These are phyloP conservation scores for Acanthamoeba triangularis DNA, from an alignment of 208 protist genomes.

Conservation along the genomic window DNA sequence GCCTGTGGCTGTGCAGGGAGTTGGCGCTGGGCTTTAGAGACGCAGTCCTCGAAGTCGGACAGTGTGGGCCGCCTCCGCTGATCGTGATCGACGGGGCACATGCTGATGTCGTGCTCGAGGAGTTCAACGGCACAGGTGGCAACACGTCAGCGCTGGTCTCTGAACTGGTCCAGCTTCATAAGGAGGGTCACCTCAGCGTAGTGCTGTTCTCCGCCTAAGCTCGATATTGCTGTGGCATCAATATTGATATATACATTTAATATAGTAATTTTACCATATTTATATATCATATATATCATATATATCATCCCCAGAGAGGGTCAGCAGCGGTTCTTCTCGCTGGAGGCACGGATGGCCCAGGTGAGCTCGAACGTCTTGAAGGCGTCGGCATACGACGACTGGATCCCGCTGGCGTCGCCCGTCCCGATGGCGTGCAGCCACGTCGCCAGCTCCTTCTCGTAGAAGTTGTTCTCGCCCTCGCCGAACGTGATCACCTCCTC, in stretches of 20 bases:
- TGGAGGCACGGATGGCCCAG: slow-evolving; percentile 38
- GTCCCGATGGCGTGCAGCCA: slow-evolving; percentile 58
- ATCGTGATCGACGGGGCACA: not conserved
- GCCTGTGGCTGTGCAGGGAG: not conserved
- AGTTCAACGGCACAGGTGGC: not conserved
- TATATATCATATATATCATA: too few species aligned
- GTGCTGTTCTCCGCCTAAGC: not conserved
- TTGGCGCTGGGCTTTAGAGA: not conserved
- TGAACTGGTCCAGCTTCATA: not conserved
- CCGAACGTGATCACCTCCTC: slow-evolving; percentile 18
- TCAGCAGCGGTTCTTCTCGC: slow-evolving; percentile 34
- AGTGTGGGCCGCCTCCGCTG: not conserved
- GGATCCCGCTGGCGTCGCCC: not conserved
- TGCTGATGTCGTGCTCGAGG: not conserved
- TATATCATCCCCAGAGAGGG: too few species aligned
- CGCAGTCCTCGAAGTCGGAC: not conserved
- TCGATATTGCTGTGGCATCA: too few species aligned
- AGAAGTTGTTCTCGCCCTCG: slow-evolving; percentile 48
- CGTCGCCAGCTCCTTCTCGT: slow-evolving; percentile 16
- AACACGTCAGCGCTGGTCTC: not conserved
- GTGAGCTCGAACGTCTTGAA: slow-evolving; percentile 73
- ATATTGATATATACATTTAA: too few species aligned
- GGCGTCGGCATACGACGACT: slow-evolving; percentile 61
- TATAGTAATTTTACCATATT: too few species aligned
- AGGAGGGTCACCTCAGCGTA: not conserved